Base-by-base conservation (phyloP, 331 rosid genomes). In the Malus hybrid region DNA sequence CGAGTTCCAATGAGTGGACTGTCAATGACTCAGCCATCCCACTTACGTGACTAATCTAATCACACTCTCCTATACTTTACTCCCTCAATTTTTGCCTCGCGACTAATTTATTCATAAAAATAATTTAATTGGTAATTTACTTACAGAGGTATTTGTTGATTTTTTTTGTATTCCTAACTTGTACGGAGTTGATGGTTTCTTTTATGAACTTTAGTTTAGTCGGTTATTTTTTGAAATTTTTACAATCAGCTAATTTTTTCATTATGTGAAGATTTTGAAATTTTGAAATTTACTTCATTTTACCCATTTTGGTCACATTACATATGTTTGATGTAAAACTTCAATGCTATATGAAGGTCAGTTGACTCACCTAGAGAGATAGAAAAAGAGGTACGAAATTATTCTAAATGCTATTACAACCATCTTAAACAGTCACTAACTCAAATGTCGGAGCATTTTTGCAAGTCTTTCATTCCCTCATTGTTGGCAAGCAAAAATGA, bases 141-240 rank as follows among this genome's bases (percentile, higher is more conserved):
- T 36, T 36, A 9, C 2, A 0, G 0, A 8, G 3, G 44, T 36
- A 36, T 2, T 36, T 3, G 46, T 39, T 36, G 3, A 2, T 36
- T 36, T 8, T 0, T 24, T 24, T 24, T 24, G 24, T 36, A 0
- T 0, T 36, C 3, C 1, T 36, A 36, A 7, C 0, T 8, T 36
- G 11, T 36, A 8, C 8, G 3, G 11, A 36, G 44, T 36, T 36
- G 44, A 36, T 36, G 2, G 0, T 36, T 36, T 36, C 4, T 36
- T 36, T 36, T 2, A 36, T 36, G 44, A 36, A 36, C 11, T 36
- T 2, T 36, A 8, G 44, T 36, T 36, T 36, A 36, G 44, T 3
- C 3, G 0, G 0, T 36, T 8, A 8, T 0, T 2, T 9, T 36
- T 0, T 7, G 10, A 7, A 28, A 36, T 0, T 8, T 36, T 36